phyloP scores from a whole-genome alignment of 331 rosid species.

The Malus hybrid region DNA sequence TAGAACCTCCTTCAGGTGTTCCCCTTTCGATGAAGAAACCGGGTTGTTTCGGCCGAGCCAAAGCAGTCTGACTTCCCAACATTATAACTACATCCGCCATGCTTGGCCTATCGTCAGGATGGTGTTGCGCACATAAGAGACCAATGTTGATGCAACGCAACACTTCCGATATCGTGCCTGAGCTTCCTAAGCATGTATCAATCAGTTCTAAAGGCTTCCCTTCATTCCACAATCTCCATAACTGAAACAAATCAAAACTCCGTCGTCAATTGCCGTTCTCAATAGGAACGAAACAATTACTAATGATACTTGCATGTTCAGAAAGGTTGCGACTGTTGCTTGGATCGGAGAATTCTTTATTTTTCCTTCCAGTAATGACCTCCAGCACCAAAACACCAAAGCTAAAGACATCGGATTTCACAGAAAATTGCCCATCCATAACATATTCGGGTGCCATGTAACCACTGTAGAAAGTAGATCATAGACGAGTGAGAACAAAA shows the following conservation, averaged over 20 bases:
- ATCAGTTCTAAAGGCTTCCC: constrained; percentile 34
- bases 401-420: constrained; percentile 56
- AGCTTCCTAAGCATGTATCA: constrained; percentile 25
- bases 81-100: constrained; percentile 31
- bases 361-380: constrained; percentile 46
- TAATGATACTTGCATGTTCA: constrained; percentile 41
- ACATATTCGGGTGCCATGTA: constrained; percentile 78
- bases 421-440: constrained; percentile 44
- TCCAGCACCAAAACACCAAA: constrained; percentile 51
- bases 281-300: background rate
- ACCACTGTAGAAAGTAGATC: constrained; percentile 26
- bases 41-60: constrained; percentile 56
- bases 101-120: constrained; percentile 25
- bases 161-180: constrained; percentile 13
- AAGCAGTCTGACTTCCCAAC: constrained; percentile 37
- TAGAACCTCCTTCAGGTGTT: background rate
- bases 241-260: constrained; percentile 29
- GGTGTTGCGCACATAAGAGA: background rate
- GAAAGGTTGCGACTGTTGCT: constrained; percentile 27
- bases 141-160: constrained; percentile 45
- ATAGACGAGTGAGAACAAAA: background rate
- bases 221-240: constrained; percentile 50
- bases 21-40: constrained; percentile 22
- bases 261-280: background rate
- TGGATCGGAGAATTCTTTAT: constrained; percentile 23